These are phyloP conservation scores for Wickerhamomyces tratensis DNA, from an alignment of 805 yeast genomes.

Conservation along the genomic window DNA sequence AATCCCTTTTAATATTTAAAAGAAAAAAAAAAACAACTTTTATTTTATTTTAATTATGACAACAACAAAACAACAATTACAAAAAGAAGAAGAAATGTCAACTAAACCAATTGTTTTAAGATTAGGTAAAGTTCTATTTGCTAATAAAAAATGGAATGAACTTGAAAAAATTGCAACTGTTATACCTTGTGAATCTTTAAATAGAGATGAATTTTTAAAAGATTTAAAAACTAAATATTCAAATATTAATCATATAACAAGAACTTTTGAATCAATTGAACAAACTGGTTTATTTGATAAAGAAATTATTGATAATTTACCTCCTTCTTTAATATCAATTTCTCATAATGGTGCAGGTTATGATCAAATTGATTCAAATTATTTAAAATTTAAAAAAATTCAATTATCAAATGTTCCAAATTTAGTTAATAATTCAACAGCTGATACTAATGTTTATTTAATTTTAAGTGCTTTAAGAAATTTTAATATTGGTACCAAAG, in stretches of 20 bases:
- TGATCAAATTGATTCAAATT: conserved; percentile 56
- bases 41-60: no score
- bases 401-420: conserved; percentile 62
- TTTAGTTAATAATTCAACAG: conserved; percentile 63
- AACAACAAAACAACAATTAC: no score
- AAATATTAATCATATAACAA: conserved; percentile 26
- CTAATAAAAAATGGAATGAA: conserved; percentile 58
- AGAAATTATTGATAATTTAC: conserved; percentile 47
- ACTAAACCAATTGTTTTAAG: conserved; percentile 51
- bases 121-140: conserved; percentile 51
- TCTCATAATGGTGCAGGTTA: conserved; percentile 70
- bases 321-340: conserved; percentile 40
- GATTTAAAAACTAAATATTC: conserved; percentile 23
- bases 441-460: conserved; percentile 58
- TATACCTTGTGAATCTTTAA: conserved; percentile 30
- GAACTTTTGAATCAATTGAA: conserved; percentile 43
- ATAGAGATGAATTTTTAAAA: conserved; percentile 25
- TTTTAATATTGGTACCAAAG: conserved; percentile 50
- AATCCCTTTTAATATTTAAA: no score
- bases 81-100: conserved; percentile 3
- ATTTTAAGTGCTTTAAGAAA: conserved; percentile 57
- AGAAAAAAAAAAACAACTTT: no score
- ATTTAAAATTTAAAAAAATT: conserved; percentile 39
- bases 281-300: conserved; percentile 58
- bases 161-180: conserved; percentile 35